Conservation (phyloP, 805 yeast genomes). For the Saccharomycopsis sp. region DNA sequence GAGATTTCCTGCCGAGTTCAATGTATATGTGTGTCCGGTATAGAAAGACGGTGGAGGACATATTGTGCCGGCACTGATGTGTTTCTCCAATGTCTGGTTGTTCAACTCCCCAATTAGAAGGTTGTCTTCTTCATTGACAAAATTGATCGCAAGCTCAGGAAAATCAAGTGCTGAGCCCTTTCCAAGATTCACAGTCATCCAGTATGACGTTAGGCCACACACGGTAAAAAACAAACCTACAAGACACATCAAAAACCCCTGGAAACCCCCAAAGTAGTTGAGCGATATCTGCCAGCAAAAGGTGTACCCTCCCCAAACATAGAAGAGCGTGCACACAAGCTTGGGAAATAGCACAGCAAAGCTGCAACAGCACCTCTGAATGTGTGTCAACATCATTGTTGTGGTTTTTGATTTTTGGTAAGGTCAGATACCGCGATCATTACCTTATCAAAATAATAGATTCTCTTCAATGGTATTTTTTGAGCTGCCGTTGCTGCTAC, state of each 20-base stretch:
- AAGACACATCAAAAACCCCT: constrained; percentile 22
- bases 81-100: constrained; percentile 9
- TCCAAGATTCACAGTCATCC: constrained; percentile 38
- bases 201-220: constrained; percentile 39
- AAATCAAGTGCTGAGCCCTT: constrained; percentile 52
- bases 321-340: constrained; percentile 33
- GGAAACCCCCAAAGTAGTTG: constrained; percentile 19
- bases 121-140: not conserved
- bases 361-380: constrained; percentile 27
- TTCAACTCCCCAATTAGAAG: constrained; percentile 8
- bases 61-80: constrained; percentile 9
- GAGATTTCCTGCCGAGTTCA: constrained; percentile 35
- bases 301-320: constrained; percentile 43
- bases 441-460: too few species aligned
- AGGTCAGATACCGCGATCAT: too few species aligned
- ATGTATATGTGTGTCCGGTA: constrained; percentile 30
- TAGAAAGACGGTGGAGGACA: constrained; percentile 29
- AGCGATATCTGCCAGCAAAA: constrained; percentile 27
- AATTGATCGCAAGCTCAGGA: constrained; percentile 27
- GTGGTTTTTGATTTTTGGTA: too few species aligned
- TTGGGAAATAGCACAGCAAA: constrained; percentile 40
- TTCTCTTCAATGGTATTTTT: too few species aligned
- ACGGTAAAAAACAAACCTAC: constrained; percentile 27
- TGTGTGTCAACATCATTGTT: not conserved
- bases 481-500: too few species aligned